These are phyloP conservation scores for Stagonosporopsis rhizophila DNA, from an alignment of 2,329 filamentous ascomycete genomes.

Conservation along the genomic window DNA sequence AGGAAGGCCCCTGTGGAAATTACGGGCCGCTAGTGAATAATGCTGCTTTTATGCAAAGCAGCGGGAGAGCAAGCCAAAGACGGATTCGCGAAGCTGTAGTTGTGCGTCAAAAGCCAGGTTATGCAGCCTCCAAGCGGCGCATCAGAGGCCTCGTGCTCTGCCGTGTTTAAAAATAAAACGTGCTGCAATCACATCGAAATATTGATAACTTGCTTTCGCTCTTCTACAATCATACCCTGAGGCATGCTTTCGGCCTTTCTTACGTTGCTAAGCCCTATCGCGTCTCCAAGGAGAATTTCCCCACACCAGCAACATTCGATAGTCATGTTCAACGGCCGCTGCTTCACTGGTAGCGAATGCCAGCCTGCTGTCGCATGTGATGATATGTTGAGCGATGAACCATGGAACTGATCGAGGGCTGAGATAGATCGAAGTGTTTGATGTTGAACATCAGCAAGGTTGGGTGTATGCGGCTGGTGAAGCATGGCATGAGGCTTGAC, in stretches of 20 bases:
- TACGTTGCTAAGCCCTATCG: slow-evolving; percentile 1
- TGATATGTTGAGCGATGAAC: background rate
- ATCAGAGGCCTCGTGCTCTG: background rate
- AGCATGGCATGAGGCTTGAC: background rate
- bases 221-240: background rate
- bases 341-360: background rate
- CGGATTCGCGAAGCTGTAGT: background rate
- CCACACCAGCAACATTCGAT: slow-evolving; percentile 7
- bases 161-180: slow-evolving; percentile 4
- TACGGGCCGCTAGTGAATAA: slow-evolving; percentile 3
- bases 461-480: background rate
- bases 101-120: slow-evolving; percentile 1
- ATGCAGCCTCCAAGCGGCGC: slow-evolving; percentile 1
- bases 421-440: background rate
- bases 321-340: background rate
- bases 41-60: background rate
- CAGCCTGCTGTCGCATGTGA: slow-evolving; percentile 8
- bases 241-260: background rate
- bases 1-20: slow-evolving; percentile 14
- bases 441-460: background rate
- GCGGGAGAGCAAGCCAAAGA: background rate
- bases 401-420: background rate
- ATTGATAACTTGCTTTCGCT: background rate
- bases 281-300: background rate
- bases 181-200: background rate